These are phyloP conservation scores for Echeveria elegans DNA, from an alignment of 164 flowering plant genomes.

Conservation along the genomic window DNA sequence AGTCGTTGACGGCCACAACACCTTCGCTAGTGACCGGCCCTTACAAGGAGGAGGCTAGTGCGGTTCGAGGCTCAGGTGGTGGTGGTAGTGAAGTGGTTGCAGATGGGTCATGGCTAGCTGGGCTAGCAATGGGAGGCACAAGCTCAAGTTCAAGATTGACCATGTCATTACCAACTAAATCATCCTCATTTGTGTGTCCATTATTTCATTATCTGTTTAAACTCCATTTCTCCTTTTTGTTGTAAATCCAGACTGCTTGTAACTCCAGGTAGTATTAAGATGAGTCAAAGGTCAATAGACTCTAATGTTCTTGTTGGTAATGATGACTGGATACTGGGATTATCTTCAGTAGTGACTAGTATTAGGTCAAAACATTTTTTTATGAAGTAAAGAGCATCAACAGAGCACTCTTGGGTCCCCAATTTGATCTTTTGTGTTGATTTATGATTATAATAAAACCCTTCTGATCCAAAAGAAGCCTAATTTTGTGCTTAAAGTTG, in stretches of 20 bases:
- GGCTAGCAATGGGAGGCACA: constrained; percentile 70
- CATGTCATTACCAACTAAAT: constrained; percentile 9
- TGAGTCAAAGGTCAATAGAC: too few species aligned
- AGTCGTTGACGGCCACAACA: constrained; percentile 28
- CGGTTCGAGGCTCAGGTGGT: constrained; percentile 14
- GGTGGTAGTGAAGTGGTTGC: constrained; percentile 23
- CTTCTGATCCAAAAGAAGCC: background rate
- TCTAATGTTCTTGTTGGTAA: too few species aligned
- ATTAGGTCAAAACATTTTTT: too few species aligned
- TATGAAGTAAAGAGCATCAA: background rate
- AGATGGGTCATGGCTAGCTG: constrained; percentile 72
- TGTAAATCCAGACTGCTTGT: too few species aligned
- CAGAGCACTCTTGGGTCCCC: background rate
- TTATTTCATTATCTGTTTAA: background rate
- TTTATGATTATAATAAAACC: too few species aligned
- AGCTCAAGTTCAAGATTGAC: constrained; percentile 28
- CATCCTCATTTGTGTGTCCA: background rate
- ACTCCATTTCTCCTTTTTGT: background rate
- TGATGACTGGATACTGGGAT: too few species aligned
- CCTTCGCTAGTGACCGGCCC: constrained; percentile 14
- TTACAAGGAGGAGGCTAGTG: background rate
- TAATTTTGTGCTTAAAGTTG: constrained; percentile 4
- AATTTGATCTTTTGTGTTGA: background rate
- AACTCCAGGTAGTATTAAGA: too few species aligned
- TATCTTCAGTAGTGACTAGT: too few species aligned